phyloP scores from a whole-genome alignment of 2,329 filamentous ascomycete species.

The Chrysoporthe deuterocubensis region DNA sequence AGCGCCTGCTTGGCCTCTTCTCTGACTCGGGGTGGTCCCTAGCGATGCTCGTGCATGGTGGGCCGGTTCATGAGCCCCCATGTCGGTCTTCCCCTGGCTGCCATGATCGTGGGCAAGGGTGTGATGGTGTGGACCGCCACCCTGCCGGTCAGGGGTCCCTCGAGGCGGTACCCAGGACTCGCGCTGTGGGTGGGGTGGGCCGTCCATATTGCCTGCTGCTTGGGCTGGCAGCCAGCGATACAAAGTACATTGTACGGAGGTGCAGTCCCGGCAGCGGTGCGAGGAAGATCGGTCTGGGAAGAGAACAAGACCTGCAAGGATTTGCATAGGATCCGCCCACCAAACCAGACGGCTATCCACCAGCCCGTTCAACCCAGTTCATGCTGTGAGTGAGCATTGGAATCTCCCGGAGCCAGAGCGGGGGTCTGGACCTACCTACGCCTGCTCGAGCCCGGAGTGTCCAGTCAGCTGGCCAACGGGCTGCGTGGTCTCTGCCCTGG shows the following conservation, averaged over 20 bases:
- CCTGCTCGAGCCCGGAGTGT: background rate
- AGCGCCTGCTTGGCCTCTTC: constrained; percentile 40
- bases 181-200: background rate
- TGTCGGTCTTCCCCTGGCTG: constrained; percentile 27
- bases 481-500: background rate
- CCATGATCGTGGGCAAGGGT: constrained; percentile 23
- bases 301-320: constrained; percentile 25
- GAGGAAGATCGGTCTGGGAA: constrained; percentile 15
- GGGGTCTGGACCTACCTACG: background rate
- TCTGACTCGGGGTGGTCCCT: constrained; percentile 43
- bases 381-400: constrained; percentile 15
- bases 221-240: constrained; percentile 8
- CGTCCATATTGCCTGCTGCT: constrained; percentile 1
- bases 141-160: constrained; percentile 24
- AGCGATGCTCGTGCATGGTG: constrained; percentile 35
- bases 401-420: constrained; percentile 22
- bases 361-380: constrained; percentile 15
- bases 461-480: background rate
- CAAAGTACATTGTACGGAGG: background rate
- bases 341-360: constrained; percentile 25
- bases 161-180: background rate
- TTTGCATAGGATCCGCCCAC: constrained; percentile 20
- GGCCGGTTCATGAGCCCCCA: constrained; percentile 29
- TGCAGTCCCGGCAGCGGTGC: background rate
- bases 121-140: constrained; percentile 23